Evolutionary conservation across 2,329 filamentous ascomycete genomes (phyloP), one percentile per base, ranked within the genome.

Genomic region (Albophoma yamanashiensis): DNA sequence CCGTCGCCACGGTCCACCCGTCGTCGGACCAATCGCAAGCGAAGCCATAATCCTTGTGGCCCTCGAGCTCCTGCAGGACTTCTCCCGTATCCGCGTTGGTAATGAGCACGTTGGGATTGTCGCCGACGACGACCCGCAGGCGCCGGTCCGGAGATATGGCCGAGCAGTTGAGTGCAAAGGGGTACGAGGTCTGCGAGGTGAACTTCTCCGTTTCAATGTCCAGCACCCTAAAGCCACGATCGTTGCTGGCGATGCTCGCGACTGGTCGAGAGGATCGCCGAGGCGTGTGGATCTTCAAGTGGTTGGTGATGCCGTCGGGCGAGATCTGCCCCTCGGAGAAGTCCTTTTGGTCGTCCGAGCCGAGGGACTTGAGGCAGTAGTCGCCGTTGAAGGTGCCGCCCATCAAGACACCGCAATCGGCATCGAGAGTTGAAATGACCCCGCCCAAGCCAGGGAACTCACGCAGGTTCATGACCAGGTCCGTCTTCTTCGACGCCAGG

Each of bases 1-100:
- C 89, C 0, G 89, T 92, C 15, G 89, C 89, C 25, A 92, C 81
- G 15, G 86, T 87, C 75, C 86, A 85, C 39, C 89, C 89, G 68
- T 92, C 87, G 58, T 88, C 85, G 22, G 89, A 87, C 89, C 89
- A 93, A 64, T 88, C 89, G 67, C 88, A 91, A 1, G 89, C 85
- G 67, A 92, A 93, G 2, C 85, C 88, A 65, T 81, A 89, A 67
- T 92, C 89, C 17, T 77, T 78, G 67, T 91, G 88, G 2, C 87
- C 86, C 4, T 76, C 72, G 1, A 92, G 79, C 34, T 75, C 73
- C 64, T 87, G 79, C 63, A 82, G 78, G 59, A 76, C 77, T 61
- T 80, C 74, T 17, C 88, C 85, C 15, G 81, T 85, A 59, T 90
- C 88, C 14, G 89, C 85, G 62, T 89, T 82, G 17, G 84, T 82